A percentile compares a stretch with the other conserved stretches of the same genome.
These are phyloP conservation scores for Porcisia hertigi DNA, from an alignment of 208 protist species.

Conservation along the genomic window DNA sequence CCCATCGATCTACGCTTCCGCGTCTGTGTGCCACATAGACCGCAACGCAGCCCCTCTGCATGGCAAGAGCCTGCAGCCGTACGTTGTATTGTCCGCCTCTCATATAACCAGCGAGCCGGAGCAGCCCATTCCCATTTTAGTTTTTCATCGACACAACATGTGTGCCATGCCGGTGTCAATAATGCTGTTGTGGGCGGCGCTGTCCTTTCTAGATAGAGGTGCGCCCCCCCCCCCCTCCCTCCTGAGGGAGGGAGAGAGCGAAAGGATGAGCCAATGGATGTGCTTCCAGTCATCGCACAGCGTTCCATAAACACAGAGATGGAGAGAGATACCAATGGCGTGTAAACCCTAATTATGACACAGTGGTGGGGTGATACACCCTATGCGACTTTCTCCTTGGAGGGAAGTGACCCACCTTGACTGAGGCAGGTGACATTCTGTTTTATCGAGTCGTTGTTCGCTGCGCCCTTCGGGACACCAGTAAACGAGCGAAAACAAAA, in stretches of 20 bases:
- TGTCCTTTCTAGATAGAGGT: conserved; percentile 31
- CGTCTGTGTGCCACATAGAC: conserved; percentile 40
- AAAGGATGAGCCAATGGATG: too few relatives aligned
- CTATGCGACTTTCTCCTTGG: too few relatives aligned
- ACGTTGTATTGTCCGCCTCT: conserved; percentile 56
- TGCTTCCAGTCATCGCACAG: too few relatives aligned
- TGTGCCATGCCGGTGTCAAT: conserved; percentile 58
- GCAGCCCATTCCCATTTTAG: conserved; percentile 62
- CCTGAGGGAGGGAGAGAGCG: too few relatives aligned
- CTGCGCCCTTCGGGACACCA: background rate
- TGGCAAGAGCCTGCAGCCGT: conserved; percentile 57
- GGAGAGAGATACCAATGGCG: too few relatives aligned
- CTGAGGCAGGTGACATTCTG: too few relatives aligned
- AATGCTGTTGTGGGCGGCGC: conserved; percentile 50
- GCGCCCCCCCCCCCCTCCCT: too few relatives aligned
- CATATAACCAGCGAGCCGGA: conserved; percentile 55
- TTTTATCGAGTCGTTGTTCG: too few relatives aligned
- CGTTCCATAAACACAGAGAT: too few relatives aligned
- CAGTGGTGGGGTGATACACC: too few relatives aligned
- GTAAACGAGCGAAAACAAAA: background rate
- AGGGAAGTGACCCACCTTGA: too few relatives aligned
- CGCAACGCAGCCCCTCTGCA: conserved; percentile 68
- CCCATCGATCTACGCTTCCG: conserved; percentile 49
- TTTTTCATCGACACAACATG: conserved; percentile 62
- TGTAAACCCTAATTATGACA: too few relatives aligned